phyloP scores from a whole-genome alignment of 768 basidiomycete genomes.

The Auriscalpium microsporum region DNA sequence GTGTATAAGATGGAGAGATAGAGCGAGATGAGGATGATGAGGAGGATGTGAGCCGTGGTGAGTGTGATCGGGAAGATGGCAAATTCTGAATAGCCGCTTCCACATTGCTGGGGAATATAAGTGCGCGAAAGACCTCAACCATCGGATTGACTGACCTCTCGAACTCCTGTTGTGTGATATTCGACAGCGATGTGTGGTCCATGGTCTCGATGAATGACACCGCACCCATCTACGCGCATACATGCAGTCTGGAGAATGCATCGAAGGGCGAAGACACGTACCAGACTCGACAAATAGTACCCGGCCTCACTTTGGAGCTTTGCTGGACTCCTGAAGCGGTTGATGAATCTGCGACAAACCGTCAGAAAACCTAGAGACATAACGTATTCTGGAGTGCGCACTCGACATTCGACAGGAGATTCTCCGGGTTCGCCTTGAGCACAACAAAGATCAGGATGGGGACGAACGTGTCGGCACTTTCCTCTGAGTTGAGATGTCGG shows the following conservation, averaged over 20 bases:
- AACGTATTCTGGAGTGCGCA: slow-evolving; percentile 29
- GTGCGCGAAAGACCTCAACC: not conserved
- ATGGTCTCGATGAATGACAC: slow-evolving; percentile 97
- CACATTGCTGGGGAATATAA: slow-evolving; percentile 36
- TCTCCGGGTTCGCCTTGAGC: slow-evolving; percentile 86
- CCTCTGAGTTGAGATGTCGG: slow-evolving; percentile 74
- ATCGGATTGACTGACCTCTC: slow-evolving; percentile 45
- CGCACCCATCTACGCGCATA: slow-evolving; percentile 69
- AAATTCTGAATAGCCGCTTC: slow-evolving; percentile 49
- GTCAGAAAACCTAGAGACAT: not conserved
- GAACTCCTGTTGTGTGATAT: slow-evolving; percentile 89
- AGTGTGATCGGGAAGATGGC: slow-evolving; percentile 27
- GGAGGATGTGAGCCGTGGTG: slow-evolving; percentile 23
- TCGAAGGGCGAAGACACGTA: slow-evolving; percentile 29
- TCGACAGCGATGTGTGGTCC: slow-evolving; percentile 92
- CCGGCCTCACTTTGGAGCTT: slow-evolving; percentile 94
- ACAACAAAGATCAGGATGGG: slow-evolving; percentile 93
- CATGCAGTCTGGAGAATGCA: not conserved
- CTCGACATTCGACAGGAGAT: slow-evolving; percentile 94
- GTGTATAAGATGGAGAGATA: slow-evolving; percentile 25
- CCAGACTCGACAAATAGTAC: slow-evolving; percentile 93
- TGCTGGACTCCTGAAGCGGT: slow-evolving; percentile 81
- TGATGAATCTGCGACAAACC: slow-evolving; percentile 66
- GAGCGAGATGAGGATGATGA: slow-evolving; percentile 20
- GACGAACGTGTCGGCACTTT: slow-evolving; percentile 90